These are phyloP conservation scores for Ophiostoma montium DNA, from an alignment of 2,329 filamentous ascomycete species.

Conservation along the genomic window DNA sequence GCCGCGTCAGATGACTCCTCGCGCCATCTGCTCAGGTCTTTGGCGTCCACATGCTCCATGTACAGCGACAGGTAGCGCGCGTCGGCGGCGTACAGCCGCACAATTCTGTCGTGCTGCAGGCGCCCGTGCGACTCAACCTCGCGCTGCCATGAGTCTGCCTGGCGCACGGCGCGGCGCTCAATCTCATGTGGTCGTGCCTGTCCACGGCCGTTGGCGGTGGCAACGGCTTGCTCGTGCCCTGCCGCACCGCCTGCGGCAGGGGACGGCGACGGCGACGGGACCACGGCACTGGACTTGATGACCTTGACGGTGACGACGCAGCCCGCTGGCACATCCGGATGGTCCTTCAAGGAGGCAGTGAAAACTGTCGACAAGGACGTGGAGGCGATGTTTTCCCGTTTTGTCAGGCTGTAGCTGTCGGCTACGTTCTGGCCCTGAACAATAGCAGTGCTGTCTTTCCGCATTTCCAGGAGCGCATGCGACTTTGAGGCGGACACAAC, in stretches of 20 bases:
- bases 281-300: conserved; percentile 35
- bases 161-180: conserved; percentile 41
- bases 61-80: conserved; percentile 45
- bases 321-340: conserved; percentile 34
- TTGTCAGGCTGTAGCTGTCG: conserved; percentile 40
- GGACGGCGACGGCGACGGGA: conserved; percentile 8
- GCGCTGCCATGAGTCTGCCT: conserved; percentile 45
- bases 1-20: no score
- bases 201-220: conserved; percentile 19
- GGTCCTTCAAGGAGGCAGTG: conserved; percentile 27
- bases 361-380: conserved; percentile 42
- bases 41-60: conserved; percentile 46
- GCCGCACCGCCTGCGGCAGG: neutral
- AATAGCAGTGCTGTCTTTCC: conserved; percentile 33
- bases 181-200: conserved; percentile 34
- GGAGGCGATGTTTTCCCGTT: conserved; percentile 40
- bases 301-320: conserved; percentile 46
- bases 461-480: conserved; percentile 37
- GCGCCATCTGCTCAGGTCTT: conserved; percentile 36
- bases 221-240: conserved; percentile 5
- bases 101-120: conserved; percentile 42
- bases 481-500: conserved; percentile 20
- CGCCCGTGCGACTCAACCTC: conserved; percentile 42
- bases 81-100: conserved; percentile 43
- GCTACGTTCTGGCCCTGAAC: conserved; percentile 36